Percentiles rank a stretch among this genome's conserved stretches.
phyloP scores from a whole-genome alignment of 116 monocot species.

The Dioscorea cayenensis region DNA sequence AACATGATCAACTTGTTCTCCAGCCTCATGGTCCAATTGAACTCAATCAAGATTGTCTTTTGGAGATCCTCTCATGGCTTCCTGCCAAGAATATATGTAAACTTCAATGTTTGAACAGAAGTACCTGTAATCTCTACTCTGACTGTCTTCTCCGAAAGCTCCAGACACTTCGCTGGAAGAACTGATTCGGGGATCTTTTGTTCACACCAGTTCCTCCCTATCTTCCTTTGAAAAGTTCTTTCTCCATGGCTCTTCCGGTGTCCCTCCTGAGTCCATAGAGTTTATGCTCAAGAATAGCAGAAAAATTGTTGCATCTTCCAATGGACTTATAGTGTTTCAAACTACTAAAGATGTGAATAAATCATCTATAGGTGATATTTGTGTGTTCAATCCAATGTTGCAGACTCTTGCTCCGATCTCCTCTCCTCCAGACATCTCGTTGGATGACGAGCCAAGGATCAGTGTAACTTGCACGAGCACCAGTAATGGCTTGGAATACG shows the following conservation, averaged over 20 bases:
- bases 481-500: neutral
- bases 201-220: neutral
- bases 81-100: neutral
- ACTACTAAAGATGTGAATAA: neutral
- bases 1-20: too few relatives aligned
- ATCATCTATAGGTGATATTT: neutral
- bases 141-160: neutral
- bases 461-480: neutral
- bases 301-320: too few relatives aligned
- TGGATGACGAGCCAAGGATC: neutral
- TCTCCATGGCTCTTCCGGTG: too few relatives aligned
- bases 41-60: neutral
- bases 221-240: neutral
- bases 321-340: neutral
- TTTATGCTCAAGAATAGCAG: too few relatives aligned
- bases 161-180: neutral
- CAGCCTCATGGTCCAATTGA: too few relatives aligned
- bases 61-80: slow-evolving; percentile 1
- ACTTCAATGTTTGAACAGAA: neutral
- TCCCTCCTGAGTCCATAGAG: too few relatives aligned
- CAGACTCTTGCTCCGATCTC: neutral
- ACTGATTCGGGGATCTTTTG: neutral
- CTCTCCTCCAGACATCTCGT: neutral
- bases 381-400: neutral
- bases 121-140: neutral